These are phyloP conservation scores for Kodamaea jinghongensis DNA, from an alignment of 805 yeast genomes.

Conservation along the genomic window DNA sequence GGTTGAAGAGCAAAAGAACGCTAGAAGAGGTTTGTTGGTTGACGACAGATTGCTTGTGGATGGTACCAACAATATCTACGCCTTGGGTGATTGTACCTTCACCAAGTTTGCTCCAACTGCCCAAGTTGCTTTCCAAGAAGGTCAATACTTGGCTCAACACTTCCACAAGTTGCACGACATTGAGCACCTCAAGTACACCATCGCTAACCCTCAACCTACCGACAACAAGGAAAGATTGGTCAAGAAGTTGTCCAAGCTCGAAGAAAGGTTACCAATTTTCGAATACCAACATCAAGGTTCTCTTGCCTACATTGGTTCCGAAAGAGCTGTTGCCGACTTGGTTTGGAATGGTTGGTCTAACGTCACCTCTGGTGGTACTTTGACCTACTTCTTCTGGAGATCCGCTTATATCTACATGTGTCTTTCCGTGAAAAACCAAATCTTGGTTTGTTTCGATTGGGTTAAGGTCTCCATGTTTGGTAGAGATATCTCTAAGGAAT, in stretches of 20 bases:
- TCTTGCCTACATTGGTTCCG: conserved; percentile 89
- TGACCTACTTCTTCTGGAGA: conserved; percentile 93
- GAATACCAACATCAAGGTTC: conserved; percentile 88
- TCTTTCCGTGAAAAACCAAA: conserved; percentile 82
- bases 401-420: conserved; percentile 92
- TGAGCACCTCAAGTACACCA: conserved; percentile 52
- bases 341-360: conserved; percentile 76
- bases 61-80: conserved; percentile 81
- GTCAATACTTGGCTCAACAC: conserved; percentile 71
- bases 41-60: conserved; percentile 79
- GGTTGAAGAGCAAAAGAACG: conserved; percentile 74
- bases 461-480: conserved; percentile 82
- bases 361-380: conserved; percentile 76
- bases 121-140: conserved; percentile 96
- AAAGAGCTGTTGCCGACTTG: conserved; percentile 91
- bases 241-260: conserved; percentile 45
- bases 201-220: conserved; percentile 33
- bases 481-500: conserved; percentile 89
- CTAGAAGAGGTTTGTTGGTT: conserved; percentile 86
- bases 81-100: conserved; percentile 92
- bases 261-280: conserved; percentile 56
- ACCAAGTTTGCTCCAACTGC: conserved; percentile 95
- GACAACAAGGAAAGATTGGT: conserved; percentile 44
- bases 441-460: conserved; percentile 88
- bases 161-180: conserved; percentile 64